A percentile compares a stretch with the other conserved stretches of the same genome.
Conservation (phyloP, 1,284 basidiomycete species). For the Cryptococcus hybrid region DNA sequence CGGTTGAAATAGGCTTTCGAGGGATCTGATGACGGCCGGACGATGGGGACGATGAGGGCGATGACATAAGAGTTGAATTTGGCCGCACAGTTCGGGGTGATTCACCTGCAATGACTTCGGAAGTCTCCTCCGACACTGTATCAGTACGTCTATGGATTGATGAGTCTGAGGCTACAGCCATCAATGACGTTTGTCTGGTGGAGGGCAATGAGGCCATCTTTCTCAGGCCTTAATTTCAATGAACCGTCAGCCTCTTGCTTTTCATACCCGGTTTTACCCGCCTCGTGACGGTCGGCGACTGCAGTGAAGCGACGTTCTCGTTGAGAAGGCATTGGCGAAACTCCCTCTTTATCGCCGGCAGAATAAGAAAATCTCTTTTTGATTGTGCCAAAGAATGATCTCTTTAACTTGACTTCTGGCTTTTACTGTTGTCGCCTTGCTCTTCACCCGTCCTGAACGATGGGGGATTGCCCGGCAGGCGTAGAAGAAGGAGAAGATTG, state of each 20-base stretch:
- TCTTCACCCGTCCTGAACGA: background rate
- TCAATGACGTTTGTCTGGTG: background rate
- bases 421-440: background rate
- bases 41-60: slow-evolving; percentile 1
- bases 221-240: no score
- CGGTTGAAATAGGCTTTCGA: background rate
- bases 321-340: no score
- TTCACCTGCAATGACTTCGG: background rate
- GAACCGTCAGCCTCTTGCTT: no score
- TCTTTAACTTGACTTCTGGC: slow-evolving; percentile 6
- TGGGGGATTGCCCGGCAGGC: background rate
- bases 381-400: slow-evolving; percentile 26
- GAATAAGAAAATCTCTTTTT: background rate
- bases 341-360: background rate
- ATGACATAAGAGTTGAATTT: background rate
- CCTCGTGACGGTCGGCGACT: no score
- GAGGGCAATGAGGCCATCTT: background rate
- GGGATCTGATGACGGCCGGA: slow-evolving; percentile 3
- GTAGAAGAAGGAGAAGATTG: background rate
- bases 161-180: background rate
- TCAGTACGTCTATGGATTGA: background rate
- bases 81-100: background rate
- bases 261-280: no score
- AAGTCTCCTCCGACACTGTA: background rate
- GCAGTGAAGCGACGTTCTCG: no score